Evolutionary conservation across 176 grass and related monocot genomes (phyloP).

Genomic region (Oryza glumipatula): DNA sequence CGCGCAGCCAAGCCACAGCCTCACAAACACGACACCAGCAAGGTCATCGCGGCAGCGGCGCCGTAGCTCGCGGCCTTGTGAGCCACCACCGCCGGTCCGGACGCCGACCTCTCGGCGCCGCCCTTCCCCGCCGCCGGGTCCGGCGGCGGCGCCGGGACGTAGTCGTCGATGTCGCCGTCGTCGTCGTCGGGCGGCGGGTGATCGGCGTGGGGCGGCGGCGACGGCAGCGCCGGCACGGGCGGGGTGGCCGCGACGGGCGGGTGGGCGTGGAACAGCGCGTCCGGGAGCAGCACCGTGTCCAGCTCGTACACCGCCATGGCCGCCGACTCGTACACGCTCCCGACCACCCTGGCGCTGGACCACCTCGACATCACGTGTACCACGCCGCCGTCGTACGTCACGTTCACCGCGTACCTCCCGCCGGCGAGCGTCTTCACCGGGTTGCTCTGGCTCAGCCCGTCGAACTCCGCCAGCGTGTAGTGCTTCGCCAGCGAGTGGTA

Average conservation of each 20-base stretch:
- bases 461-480: conserved; percentile 41
- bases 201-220: neutral
- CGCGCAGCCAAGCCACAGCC: neutral
- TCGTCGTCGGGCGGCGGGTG: neutral
- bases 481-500: conserved; percentile 46
- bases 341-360: conserved; percentile 33
- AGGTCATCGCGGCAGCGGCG: neutral
- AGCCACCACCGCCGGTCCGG: neutral
- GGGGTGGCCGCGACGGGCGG: conserved; percentile 27
- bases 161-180: too few species aligned
- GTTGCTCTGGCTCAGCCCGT: conserved; percentile 32
- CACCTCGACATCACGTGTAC: conserved; percentile 34
- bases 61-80: neutral
- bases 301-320: conserved; percentile 47
- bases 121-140: neutral
- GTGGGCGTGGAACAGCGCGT: conserved; percentile 33
- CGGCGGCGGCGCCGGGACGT: neutral
- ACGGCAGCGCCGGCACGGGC: neutral
- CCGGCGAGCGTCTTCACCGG: conserved; percentile 52
- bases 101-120: neutral
- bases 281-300: conserved; percentile 53
- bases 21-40: conserved; percentile 13
- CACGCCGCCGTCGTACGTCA: conserved; percentile 34
- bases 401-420: conserved; percentile 43
- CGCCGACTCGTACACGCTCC: conserved; percentile 30